Conservation (phyloP, 2,329 filamentous ascomycete genomes). For the Pseudopyrenochaeta lycopersici region DNA sequence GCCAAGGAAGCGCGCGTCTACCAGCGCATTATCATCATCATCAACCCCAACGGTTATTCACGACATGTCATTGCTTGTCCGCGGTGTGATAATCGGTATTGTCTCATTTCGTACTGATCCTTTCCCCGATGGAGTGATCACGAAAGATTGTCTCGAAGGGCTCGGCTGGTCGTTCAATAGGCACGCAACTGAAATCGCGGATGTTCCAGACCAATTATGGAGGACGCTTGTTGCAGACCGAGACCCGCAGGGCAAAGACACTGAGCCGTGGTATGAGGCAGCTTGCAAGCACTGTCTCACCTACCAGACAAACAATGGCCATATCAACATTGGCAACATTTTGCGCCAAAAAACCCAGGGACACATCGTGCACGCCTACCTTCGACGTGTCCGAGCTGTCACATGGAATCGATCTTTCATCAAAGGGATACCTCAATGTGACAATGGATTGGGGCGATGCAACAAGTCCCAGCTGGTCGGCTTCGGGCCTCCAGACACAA, state of each 20-base stretch:
- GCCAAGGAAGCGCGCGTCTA: background rate
- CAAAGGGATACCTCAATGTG: background rate
- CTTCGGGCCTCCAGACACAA: conserved; percentile 5
- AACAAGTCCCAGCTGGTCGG: conserved; percentile 4
- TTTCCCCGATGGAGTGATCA: conserved; percentile 10
- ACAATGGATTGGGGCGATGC: background rate
- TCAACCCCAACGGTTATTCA: background rate
- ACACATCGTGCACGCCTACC: conserved; percentile 2
- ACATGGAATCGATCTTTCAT: conserved; percentile 12
- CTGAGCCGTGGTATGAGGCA: background rate
- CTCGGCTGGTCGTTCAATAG: conserved; percentile 4
- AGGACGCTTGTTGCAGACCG: conserved; percentile 11
- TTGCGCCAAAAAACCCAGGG: background rate
- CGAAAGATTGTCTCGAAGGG: conserved; percentile 1
- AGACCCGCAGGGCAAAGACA: background rate
- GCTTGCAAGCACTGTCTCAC: background rate
- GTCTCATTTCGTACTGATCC: conserved; percentile 3
- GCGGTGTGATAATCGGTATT: background rate
- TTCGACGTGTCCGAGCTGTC: conserved; percentile 8
- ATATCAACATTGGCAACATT: conserved; percentile 1
- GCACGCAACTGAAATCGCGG: background rate
- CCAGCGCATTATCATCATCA: background rate
- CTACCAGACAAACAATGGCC: background rate
- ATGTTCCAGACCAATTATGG: conserved; percentile 9
- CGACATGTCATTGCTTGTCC: conserved; percentile 2